phyloP scores from a whole-genome alignment of 495 filamentous ascomycete species.

The Lasiosphaeris hirsuta region DNA sequence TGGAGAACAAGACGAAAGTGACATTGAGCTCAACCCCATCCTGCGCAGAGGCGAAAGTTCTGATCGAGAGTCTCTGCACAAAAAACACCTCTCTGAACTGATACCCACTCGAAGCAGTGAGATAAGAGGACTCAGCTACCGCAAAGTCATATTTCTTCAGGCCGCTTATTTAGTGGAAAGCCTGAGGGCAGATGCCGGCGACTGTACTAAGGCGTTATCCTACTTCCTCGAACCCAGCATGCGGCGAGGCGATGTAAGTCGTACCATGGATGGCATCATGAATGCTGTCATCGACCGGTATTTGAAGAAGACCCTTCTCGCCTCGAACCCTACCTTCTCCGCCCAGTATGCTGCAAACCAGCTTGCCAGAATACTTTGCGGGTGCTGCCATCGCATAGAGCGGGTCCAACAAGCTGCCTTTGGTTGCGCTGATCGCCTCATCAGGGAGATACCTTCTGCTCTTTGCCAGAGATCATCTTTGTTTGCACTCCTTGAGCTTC shows the following conservation, averaged over 20 bases:
- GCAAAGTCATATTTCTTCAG: slow-evolving; percentile 85
- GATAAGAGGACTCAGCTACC: slow-evolving; percentile 75
- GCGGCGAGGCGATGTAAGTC: slow-evolving; percentile 71
- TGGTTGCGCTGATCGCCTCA: slow-evolving; percentile 77
- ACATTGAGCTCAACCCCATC: slow-evolving; percentile 91
- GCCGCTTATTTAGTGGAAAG: slow-evolving; percentile 82
- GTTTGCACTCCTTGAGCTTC: slow-evolving; percentile 85
- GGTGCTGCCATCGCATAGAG: slow-evolving; percentile 88
- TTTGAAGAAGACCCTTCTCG: slow-evolving; percentile 64
- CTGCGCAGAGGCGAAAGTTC: slow-evolving; percentile 75
- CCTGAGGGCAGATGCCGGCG: slow-evolving; percentile 74
- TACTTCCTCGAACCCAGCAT: slow-evolving; percentile 93
- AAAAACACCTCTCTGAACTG: slow-evolving; percentile 65
- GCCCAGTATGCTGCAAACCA: slow-evolving; percentile 84
- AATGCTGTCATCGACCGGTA: slow-evolving; percentile 70
- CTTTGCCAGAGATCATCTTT: slow-evolving; percentile 86
- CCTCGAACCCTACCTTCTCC: slow-evolving; percentile 68
- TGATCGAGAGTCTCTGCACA: slow-evolving; percentile 75
- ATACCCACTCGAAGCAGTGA: slow-evolving; percentile 72
- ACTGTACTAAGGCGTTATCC: slow-evolving; percentile 79
- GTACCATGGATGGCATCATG: slow-evolving; percentile 81
- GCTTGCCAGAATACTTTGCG: slow-evolving; percentile 75
- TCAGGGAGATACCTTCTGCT: slow-evolving; percentile 78
- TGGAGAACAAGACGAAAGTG: slow-evolving; percentile 85
- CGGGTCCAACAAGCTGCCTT: slow-evolving; percentile 82